These are phyloP conservation scores for Primulina tabacum DNA, from an alignment of 257 asterid genomes.

Conservation along the genomic window DNA sequence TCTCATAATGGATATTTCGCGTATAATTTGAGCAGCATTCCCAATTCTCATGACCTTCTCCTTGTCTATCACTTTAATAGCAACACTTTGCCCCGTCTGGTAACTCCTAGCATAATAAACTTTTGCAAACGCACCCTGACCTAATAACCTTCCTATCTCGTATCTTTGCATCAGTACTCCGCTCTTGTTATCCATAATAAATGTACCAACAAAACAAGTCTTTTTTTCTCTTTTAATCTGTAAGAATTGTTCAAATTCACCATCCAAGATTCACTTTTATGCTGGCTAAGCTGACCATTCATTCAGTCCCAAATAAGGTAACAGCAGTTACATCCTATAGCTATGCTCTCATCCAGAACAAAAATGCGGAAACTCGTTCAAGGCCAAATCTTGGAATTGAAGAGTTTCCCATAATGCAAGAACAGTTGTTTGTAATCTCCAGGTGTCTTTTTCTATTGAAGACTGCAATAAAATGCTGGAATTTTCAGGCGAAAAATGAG, in stretches of 20 bases:
- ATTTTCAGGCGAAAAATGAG: constrained; percentile 3
- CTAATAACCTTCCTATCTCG: constrained; percentile 73
- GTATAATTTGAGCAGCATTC: constrained; percentile 58
- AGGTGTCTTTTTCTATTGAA: constrained; percentile 22
- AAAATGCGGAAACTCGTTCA: constrained; percentile 19
- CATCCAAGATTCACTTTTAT: constrained; percentile 25
- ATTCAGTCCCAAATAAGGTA: constrained; percentile 21
- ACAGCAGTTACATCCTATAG: constrained; percentile 10
- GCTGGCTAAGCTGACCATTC: constrained; percentile 16
- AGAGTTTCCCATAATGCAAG: constrained; percentile 23
- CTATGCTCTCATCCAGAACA: constrained; percentile 30
- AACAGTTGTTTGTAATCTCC: constrained; percentile 48
- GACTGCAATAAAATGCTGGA: constrained; percentile 22
- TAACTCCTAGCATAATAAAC: constrained; percentile 60
- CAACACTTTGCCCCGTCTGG: constrained; percentile 62
- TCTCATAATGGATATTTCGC: constrained; percentile 75
- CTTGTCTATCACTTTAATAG: constrained; percentile 76
- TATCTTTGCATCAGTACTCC: constrained; percentile 58
- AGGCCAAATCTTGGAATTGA: constrained; percentile 24
- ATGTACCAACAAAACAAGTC: constrained; percentile 19
- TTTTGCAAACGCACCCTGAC: constrained; percentile 85
- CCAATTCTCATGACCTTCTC: constrained; percentile 53
- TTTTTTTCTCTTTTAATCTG: constrained; percentile 12
- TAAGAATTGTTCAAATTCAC: constrained; percentile 38
- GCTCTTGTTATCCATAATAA: constrained; percentile 48